Evolutionary conservation across 257 asterid genomes (phyloP), one percentile per base, ranked within the genome.

Genomic region (Hygrophila difformis): DNA sequence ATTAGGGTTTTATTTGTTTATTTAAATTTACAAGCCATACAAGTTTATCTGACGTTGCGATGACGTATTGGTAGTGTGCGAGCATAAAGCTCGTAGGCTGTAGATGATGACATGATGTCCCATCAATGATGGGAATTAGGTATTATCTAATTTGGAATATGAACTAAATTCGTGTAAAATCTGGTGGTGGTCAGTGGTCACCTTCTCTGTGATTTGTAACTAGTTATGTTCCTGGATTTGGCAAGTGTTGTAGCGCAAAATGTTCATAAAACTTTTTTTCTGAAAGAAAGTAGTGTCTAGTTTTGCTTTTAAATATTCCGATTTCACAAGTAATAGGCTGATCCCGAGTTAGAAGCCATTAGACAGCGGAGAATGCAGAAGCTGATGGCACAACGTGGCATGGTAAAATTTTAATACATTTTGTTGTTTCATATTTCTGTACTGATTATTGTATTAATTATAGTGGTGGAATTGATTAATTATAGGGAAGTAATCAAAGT

Each of bases 331-430:
- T 60, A 26, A 5, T 62, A 91, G 98, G 96, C 93, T 26, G 98
- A 91, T 49, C 95, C 96, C 0, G 98, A 91, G 54, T 71, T 91
- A 75, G 96, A 91, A 70, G 98, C 98, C 31, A 86, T 91, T 64
- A 70, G 98, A 63, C 93, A 86, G 71, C 86, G 95, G 72, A 76
- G 98, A 69, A 78, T 91, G 94, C 95, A 91, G 73, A 96, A 91
- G 80, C 93, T 91, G 44, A 85, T 91, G 96, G 93, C 81, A 59
- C 88, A 78, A 60, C 92, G 72, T 39, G 89, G 92, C 51, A 36
- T 16, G 62, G 96, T 77, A 63, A 5, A 39, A 22, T 14, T 57
- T 28, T 20, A 33, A 33, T 33, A 21, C 26, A 1, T 12, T 18
- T 36, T 10, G 61, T 2, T 4, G 55, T 49, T 45, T n/a, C 51